Percentiles rank a stretch among this genome's conserved stretches.
Conservation (phyloP, 441 rosid genomes). For the Viola pubescens region DNA sequence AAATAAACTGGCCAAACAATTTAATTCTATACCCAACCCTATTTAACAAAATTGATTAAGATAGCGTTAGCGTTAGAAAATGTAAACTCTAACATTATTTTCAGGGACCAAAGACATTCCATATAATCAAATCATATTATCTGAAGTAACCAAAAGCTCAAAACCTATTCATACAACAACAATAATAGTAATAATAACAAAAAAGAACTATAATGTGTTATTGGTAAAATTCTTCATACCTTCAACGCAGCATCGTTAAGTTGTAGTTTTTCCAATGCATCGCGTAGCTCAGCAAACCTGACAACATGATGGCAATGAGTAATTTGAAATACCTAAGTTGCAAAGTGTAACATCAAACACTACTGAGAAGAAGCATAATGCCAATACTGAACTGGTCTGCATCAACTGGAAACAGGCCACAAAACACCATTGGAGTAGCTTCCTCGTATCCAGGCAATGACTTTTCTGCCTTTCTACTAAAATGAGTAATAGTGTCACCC, state of each 20-base stretch:
- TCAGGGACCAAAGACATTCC: too few species aligned
- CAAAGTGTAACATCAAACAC: neutral
- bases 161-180: too few species aligned
- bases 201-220: neutral
- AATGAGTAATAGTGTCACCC: constrained; percentile 83
- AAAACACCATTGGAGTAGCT: constrained; percentile 97
- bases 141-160: neutral
- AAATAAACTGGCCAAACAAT: too few species aligned
- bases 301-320: constrained; percentile 22
- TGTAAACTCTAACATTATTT: neutral
- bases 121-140: neutral
- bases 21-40: too few species aligned
- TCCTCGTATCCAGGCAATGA: constrained; percentile 89
- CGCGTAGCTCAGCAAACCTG: constrained; percentile 87
- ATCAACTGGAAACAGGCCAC: constrained; percentile 97
- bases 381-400: constrained; percentile 96
- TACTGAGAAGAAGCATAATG: constrained; percentile 19
- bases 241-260: constrained; percentile 95
- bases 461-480: constrained; percentile 58
- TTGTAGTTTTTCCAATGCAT: constrained; percentile 92
- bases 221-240: constrained; percentile 29
- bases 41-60: too few species aligned
- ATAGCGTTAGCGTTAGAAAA: too few species aligned
- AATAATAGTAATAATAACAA: neutral
- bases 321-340: constrained; percentile 13